These are phyloP conservation scores for Saccharum spontaneum DNA, from an alignment of 176 grass and related monocot genomes.

Conservation along the genomic window DNA sequence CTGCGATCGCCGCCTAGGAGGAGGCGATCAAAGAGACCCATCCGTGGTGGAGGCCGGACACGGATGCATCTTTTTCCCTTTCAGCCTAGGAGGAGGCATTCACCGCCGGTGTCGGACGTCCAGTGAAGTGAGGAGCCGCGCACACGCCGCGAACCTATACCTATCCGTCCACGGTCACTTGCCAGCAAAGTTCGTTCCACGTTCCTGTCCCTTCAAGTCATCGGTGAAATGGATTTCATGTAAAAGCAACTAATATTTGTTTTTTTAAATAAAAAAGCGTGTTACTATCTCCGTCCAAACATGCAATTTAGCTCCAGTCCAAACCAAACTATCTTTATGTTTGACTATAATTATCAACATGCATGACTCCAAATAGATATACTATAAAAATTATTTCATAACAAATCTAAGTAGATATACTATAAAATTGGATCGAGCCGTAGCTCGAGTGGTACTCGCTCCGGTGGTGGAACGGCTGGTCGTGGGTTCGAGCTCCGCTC, in stretches of 20 bases:
- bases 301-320: neutral
- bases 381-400: too few relatives aligned
- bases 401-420: neutral
- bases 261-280: neutral
- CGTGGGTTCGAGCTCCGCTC: too few relatives aligned
- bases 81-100: too few relatives aligned
- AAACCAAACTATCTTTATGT: too few relatives aligned
- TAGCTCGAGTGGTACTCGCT: too few relatives aligned
- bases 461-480: too few relatives aligned
- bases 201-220: too few relatives aligned
- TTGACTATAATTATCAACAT: too few relatives aligned
- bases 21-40: slow-evolving; percentile 67
- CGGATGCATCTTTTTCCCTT: slow-evolving; percentile 7
- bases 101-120: slow-evolving; percentile 24
- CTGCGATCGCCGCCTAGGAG: slow-evolving; percentile 33
- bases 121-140: neutral
- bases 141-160: neutral
- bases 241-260: neutral
- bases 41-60: slow-evolving; percentile 28
- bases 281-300: neutral
- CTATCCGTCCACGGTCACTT: neutral
- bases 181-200: too few relatives aligned
- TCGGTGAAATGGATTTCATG: neutral
- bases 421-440: too few relatives aligned
- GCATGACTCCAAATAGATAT: too few relatives aligned